These are phyloP conservation scores for Hydnomerulius pinastri DNA, from an alignment of 768 basidiomycete genomes.

Conservation along the genomic window DNA sequence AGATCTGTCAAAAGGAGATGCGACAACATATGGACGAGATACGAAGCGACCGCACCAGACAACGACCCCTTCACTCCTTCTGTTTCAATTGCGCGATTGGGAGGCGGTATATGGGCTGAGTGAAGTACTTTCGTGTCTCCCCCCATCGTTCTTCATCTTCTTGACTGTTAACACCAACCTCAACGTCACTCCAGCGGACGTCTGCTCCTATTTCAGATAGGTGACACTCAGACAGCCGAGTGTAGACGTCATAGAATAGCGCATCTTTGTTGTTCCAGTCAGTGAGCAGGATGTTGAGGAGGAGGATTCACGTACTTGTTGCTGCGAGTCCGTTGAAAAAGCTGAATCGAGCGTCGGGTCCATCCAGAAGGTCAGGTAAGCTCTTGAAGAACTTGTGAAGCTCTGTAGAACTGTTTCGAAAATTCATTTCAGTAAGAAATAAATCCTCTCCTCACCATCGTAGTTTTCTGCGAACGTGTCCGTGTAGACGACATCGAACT, in stretches of 20 bases:
- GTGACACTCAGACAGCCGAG: constrained; percentile 81
- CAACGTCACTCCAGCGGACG: constrained; percentile 81
- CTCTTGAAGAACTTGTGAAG: constrained; percentile 81
- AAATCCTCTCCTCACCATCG: constrained; percentile 42
- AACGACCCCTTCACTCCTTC: constrained; percentile 12
- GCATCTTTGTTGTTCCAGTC: constrained; percentile 54
- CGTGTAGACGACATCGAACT: constrained; percentile 88
- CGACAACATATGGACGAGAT: constrained; percentile 5
- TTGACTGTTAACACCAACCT: constrained; percentile 52
- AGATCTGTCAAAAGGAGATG: not conserved
- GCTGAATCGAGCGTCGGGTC: constrained; percentile 78
- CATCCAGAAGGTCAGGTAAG: constrained; percentile 74
- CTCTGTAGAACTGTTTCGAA: constrained; percentile 43
- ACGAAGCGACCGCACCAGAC: not conserved
- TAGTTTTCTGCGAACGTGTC: constrained; percentile 95
- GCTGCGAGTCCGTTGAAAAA: constrained; percentile 99
- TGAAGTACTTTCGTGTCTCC: constrained; percentile 74
- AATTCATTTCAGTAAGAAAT: not conserved
- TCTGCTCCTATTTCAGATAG: constrained; percentile 79
- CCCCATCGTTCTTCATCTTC: constrained; percentile 69
- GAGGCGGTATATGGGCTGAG: constrained; percentile 70
- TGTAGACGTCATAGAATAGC: constrained; percentile 90
- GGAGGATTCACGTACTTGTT: constrained; percentile 61
- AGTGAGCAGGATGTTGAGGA: not conserved
- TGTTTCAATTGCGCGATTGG: constrained; percentile 47